Evolutionary conservation across 441 rosid species (phyloP).

Genomic region (Croton laevigatus): DNA sequence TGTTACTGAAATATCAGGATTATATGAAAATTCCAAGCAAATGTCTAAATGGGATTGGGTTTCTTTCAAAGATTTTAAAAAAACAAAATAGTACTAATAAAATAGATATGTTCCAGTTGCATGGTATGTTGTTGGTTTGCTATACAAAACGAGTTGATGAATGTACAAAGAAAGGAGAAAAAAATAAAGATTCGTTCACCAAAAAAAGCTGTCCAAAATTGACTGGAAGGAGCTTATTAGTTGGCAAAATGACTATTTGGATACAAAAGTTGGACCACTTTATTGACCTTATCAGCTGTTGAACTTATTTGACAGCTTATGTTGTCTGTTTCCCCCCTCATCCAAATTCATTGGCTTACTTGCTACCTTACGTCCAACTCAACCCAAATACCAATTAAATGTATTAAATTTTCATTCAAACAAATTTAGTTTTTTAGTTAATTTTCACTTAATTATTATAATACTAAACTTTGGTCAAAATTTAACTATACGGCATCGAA

Average conservation of each 20-base stretch:
- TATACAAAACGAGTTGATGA: not conserved
- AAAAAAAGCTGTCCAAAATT: constrained; percentile 18
- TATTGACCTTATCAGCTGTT: constrained; percentile 5
- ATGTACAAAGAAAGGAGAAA: too few relatives aligned
- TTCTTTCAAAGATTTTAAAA: not conserved
- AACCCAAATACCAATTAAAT: too few relatives aligned
- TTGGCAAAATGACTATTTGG: constrained; percentile 10
- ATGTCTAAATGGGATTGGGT: not conserved
- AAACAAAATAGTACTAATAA: not conserved
- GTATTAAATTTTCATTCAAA: too few relatives aligned
- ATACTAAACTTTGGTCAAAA: too few relatives aligned
- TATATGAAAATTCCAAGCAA: not conserved
- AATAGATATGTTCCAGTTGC: not conserved
- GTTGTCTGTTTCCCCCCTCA: not conserved
- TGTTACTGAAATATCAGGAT: not conserved
- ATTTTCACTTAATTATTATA: too few relatives aligned
- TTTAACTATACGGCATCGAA: too few relatives aligned
- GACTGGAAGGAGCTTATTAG: constrained; percentile 9
- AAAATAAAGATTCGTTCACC: not conserved
- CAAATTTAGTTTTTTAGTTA: too few relatives aligned
- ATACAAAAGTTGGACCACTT: constrained; percentile 6
- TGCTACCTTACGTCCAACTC: too few relatives aligned
- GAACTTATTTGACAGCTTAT: constrained; percentile 4
- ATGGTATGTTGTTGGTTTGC: not conserved
- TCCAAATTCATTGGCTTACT: not conserved